Evolutionary conservation across 768 basidiomycete genomes (phyloP), one percentile per base, ranked within the genome.

Genomic region (Termitomyces heimii): DNA sequence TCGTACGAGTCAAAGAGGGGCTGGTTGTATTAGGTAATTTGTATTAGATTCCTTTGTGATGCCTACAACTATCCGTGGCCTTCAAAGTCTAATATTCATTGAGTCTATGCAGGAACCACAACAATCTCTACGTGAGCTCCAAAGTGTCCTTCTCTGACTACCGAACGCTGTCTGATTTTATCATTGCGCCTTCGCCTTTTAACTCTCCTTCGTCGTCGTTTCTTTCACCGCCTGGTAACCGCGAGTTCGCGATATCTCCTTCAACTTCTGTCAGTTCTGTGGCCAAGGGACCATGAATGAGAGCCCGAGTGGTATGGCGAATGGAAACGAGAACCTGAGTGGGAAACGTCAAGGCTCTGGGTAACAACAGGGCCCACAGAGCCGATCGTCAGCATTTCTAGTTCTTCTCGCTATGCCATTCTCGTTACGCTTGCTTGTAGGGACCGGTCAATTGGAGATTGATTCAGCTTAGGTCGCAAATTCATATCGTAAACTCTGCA

Each of bases 1-100:
- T 94, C 90, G 65, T 96, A 95, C 0, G 85, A 82, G 43, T 89
- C 84, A 64, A 92, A 92, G 22, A 90, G 77, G 22, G 79, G n/a
- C n/a, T n/a, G n/a, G n/a, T n/a, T n/a, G n/a, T n/a, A n/a, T n/a
- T n/a, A n/a, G n/a, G n/a, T n/a, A n/a, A n/a, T n/a, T n/a, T n/a
- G n/a, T n/a, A n/a, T n/a, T n/a, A n/a, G n/a, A n/a, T n/a, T n/a
- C n/a, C n/a, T n/a, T n/a, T n/a, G n/a, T n/a, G n/a, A n/a, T n/a
- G n/a, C n/a, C n/a, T n/a, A n/a, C n/a, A n/a, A n/a, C n/a, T n/a
- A n/a, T n/a, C n/a, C n/a, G n/a, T n/a, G n/a, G n/a, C n/a, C n/a
- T n/a, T n/a, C n/a, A n/a, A n/a, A n/a, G n/a, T n/a, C n/a, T n/a
- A n/a, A n/a, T n/a, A n/a, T n/a, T n/a, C n/a, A n/a, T n/a, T n/a